A percentile compares a stretch with the other conserved stretches of the same genome.
Evolutionary conservation across 1,139 yeast species (phyloP).

Genomic region (Oligophagozyma castellii): DNA sequence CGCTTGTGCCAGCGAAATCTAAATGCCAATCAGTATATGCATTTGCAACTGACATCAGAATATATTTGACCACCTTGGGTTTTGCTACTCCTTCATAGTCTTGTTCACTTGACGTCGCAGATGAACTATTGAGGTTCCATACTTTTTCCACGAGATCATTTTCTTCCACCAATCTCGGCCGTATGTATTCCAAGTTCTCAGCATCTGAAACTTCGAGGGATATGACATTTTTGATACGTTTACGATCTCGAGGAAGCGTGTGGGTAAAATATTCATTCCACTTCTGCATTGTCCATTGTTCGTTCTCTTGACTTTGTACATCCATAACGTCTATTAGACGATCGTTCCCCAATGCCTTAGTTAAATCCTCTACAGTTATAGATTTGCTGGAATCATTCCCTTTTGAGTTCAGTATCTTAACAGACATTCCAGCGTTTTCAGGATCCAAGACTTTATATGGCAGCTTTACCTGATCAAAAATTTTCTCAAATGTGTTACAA

Average conservation of each 20-base stretch:
- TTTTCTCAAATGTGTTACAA: conserved; percentile 27
- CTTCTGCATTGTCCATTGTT: conserved; percentile 52
- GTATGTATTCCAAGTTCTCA: conserved; percentile 31
- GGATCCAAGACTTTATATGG: conserved; percentile 29
- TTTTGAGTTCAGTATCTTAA: conserved; percentile 32
- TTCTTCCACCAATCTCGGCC: conserved; percentile 57
- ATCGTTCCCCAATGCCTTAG: conserved; percentile 50
- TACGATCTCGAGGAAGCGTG: conserved; percentile 30
- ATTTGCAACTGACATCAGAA: conserved; percentile 72
- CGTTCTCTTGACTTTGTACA: conserved; percentile 61
- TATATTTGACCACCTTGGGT: conserved; percentile 71
- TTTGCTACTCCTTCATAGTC: conserved; percentile 23
- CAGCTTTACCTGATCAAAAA: conserved; percentile 24
- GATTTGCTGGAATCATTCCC: conserved; percentile 7
- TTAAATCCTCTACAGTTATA: conserved; percentile 31
- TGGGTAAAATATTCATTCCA: conserved; percentile 66
- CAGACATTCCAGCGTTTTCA: conserved; percentile 26
- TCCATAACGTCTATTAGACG: conserved; percentile 75
- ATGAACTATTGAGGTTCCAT: conserved; percentile 30
- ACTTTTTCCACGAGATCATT: conserved; percentile 58
- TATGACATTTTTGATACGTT: conserved; percentile 65
- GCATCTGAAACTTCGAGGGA: conserved; percentile 64
- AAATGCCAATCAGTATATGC: conserved; percentile 84
- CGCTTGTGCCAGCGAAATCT: conserved; percentile 89
- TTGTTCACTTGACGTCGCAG: too few relatives aligned